Conservation (phyloP, 2,329 filamentous ascomycete species). For the Diaporthe batatas region DNA sequence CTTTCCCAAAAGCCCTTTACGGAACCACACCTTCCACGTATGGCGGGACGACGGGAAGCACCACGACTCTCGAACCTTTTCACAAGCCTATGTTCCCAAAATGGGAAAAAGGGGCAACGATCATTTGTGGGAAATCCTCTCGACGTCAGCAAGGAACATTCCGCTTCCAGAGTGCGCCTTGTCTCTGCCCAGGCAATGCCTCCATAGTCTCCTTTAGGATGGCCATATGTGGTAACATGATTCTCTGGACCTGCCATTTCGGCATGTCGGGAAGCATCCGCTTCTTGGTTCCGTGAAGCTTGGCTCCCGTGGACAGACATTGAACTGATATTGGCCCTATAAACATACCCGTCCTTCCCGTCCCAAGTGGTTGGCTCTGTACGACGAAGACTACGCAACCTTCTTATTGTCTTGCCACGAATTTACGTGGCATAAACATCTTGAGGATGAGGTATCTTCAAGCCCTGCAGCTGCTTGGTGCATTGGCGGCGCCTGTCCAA, state of each 20-base stretch:
- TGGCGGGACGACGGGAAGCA: constrained; percentile 34
- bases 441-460: constrained; percentile 41
- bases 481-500: constrained; percentile 44
- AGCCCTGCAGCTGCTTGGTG: constrained; percentile 46
- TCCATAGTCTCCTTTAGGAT: constrained; percentile 11
- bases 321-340: constrained; percentile 19
- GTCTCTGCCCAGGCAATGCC: constrained; percentile 11
- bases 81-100: constrained; percentile 4
- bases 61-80: not conserved
- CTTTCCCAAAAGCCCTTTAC: constrained; percentile 32
- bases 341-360: constrained; percentile 13
- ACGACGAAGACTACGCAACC: not conserved
- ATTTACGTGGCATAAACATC: not conserved
- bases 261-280: constrained; percentile 9
- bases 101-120: not conserved
- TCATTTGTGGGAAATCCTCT: constrained; percentile 42
- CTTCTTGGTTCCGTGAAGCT: constrained; percentile 5
- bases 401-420: not conserved
- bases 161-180: not conserved
- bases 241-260: not conserved
- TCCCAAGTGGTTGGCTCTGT: not conserved
- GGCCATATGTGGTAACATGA: constrained; percentile 2
- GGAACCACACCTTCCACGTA: constrained; percentile 39
- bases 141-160: not conserved
- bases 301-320: constrained; percentile 18